Conservation (phyloP, 768 basidiomycete genomes). For the Kwoniella dejecticola region DNA sequence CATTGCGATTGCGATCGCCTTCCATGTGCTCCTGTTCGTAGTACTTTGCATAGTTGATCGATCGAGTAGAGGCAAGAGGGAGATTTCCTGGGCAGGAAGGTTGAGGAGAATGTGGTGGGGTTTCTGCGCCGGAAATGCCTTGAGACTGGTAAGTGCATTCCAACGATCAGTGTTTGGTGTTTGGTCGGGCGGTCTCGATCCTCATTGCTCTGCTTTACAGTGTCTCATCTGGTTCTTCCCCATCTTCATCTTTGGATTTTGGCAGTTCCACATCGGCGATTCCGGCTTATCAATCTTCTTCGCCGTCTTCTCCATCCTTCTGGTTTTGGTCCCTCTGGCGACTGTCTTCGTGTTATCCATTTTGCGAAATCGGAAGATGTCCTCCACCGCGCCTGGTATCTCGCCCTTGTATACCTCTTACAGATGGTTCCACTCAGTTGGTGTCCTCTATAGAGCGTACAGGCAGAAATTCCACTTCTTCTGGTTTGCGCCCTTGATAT, state of each 20-base stretch:
- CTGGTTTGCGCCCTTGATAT: constrained; percentile 65
- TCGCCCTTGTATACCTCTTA: constrained; percentile 63
- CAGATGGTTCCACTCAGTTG: constrained; percentile 58
- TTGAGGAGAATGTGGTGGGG: constrained; percentile 37
- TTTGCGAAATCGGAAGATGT: constrained; percentile 59
- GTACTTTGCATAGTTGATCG: constrained; percentile 56
- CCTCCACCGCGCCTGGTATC: constrained; percentile 57
- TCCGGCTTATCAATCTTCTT: constrained; percentile 83
- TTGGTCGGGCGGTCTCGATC: neutral
- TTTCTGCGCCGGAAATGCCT: constrained; percentile 51
- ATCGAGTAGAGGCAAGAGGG: constrained; percentile 37
- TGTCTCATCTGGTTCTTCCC: constrained; percentile 70
- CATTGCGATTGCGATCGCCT: constrained; percentile 63
- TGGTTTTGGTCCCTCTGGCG: constrained; percentile 60
- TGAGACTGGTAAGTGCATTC: constrained; percentile 65
- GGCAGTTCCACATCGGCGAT: constrained; percentile 85
- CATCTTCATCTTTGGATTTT: constrained; percentile 74
- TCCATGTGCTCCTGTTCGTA: constrained; percentile 63
- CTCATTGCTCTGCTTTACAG: constrained; percentile 53
- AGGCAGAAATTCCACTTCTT: constrained; percentile 66
- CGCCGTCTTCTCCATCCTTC: constrained; percentile 69
- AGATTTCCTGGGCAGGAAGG: constrained; percentile 40
- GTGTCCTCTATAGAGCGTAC: constrained; percentile 62
- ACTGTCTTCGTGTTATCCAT: constrained; percentile 62
- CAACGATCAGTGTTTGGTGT: neutral